A percentile compares a stretch with the other conserved stretches of the same genome.
These are phyloP conservation scores for Paulownia fortunei DNA, from an alignment of 257 asterid genomes.

Conservation along the genomic window DNA sequence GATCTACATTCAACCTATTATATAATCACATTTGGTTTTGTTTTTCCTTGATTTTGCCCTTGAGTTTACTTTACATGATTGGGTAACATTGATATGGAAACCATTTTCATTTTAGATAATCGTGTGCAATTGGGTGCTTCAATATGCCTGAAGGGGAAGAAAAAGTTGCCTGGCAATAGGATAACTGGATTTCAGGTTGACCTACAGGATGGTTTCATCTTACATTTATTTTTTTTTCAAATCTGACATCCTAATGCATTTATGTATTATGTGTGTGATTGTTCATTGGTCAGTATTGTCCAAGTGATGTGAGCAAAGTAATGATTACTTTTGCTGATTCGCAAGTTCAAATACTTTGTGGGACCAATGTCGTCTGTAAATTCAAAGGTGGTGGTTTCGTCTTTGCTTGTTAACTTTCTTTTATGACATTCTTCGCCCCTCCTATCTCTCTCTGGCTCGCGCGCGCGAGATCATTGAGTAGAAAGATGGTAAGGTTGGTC, in stretches of 20 bases:
- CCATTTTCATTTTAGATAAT: constrained; percentile 50
- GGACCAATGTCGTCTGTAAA: constrained; percentile 67
- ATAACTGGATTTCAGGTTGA: constrained; percentile 89
- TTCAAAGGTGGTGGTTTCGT: constrained; percentile 60
- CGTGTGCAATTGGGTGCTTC: constrained; percentile 71
- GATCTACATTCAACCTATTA: not conserved
- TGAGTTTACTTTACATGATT: not conserved
- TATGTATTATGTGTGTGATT: not conserved
- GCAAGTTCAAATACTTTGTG: constrained; percentile 69
- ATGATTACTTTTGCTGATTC: constrained; percentile 92
- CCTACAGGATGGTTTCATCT: not conserved
- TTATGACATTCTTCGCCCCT: not conserved
- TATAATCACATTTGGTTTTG: constrained; percentile 10
- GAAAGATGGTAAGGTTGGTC: not conserved
- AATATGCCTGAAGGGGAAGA: constrained; percentile 71
- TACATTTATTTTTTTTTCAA: not conserved
- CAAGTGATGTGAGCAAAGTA: constrained; percentile 72
- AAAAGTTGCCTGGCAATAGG: constrained; percentile 70
- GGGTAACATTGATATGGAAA: not conserved
- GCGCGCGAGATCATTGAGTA: not conserved
- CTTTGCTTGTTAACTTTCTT: not conserved
- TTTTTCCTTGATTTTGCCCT: not conserved
- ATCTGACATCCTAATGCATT: not conserved
- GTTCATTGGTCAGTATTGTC: constrained; percentile 69
- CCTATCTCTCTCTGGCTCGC: not conserved